phyloP scores from a whole-genome alignment of 164 flowering plant species.

The Dillenia suffruticosa region DNA sequence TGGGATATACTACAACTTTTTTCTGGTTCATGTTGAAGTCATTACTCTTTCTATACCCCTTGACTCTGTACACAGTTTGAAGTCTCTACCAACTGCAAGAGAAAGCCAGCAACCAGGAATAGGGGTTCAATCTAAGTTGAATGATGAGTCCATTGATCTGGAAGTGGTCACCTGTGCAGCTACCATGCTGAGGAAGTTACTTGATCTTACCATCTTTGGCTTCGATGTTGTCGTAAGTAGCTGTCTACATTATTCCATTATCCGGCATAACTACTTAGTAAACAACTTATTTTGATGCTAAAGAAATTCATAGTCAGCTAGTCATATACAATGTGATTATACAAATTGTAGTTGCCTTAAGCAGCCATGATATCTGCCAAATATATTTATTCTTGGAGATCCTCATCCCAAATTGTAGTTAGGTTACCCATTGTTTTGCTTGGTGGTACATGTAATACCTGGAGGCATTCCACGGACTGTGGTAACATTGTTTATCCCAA shows the following conservation, averaged over 20 bases:
- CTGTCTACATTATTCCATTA: neutral
- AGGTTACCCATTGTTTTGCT: too few species aligned
- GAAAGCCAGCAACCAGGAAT: conserved; percentile 16
- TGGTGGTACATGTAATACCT: too few species aligned
- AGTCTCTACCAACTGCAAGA: conserved; percentile 68
- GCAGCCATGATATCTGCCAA: too few species aligned
- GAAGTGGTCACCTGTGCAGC: conserved; percentile 77
- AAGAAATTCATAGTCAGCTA: too few species aligned
- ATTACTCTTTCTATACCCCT: neutral
- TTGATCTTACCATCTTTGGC: conserved; percentile 83
- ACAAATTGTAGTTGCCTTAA: too few species aligned
- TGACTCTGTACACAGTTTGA: conserved; percentile 49
- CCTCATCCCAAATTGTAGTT: too few species aligned
- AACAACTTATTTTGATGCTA: too few species aligned
- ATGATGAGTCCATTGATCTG: conserved; percentile 40
- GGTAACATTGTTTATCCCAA: too few species aligned
- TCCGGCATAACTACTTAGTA: too few species aligned
- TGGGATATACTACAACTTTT: neutral
- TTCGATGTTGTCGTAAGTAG: conserved; percentile 93
- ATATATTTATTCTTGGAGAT: too few species aligned
- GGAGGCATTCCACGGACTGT: too few species aligned
- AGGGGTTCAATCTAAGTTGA: conserved; percentile 9
- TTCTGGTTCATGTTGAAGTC: neutral
- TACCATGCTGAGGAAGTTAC: conserved; percentile 52
- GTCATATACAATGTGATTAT: too few species aligned